Conservation (phyloP, 2,329 filamentous ascomycete genomes). For the Colletotrichum cuscutae region DNA sequence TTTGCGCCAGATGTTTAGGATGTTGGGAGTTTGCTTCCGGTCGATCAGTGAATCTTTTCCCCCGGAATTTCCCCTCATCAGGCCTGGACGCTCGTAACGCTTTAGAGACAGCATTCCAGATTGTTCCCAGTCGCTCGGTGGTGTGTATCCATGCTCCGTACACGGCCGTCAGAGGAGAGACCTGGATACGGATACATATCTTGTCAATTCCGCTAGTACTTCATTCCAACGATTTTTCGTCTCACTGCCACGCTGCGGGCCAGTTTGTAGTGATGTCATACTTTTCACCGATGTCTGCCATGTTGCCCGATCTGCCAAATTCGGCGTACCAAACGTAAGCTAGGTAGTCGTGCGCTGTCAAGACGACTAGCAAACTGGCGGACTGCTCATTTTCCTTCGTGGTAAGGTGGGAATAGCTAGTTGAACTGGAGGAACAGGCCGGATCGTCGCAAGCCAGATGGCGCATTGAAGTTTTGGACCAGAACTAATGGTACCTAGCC, state of each 20-base stretch:
- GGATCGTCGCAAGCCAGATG: not conserved
- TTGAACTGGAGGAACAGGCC: not conserved
- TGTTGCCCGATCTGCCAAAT: not conserved
- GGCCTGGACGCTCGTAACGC: not conserved
- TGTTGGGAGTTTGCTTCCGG: constrained; percentile 6
- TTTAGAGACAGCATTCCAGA: constrained; percentile 8
- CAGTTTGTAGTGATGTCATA: constrained; percentile 23
- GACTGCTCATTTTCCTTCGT: not conserved
- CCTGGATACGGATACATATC: not conserved
- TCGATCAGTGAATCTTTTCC: not conserved
- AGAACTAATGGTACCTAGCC: not conserved
- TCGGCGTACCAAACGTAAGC: not conserved
- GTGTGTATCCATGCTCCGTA: not conserved
- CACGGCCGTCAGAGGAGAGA: not conserved
- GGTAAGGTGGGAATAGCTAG: not conserved
- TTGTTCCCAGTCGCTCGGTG: not conserved
- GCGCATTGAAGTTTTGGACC: not conserved
- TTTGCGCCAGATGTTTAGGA: not conserved
- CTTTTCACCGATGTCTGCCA: not conserved
- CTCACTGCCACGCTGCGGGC: constrained; percentile 1
- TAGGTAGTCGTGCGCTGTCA: not conserved
- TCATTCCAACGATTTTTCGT: not conserved
- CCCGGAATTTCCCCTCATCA: constrained; percentile 3
- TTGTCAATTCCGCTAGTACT: not conserved
- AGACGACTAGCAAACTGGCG: not conserved